Percentiles rank a stretch among this genome's conserved stretches.
Conservation (phyloP, 2,329 filamentous ascomycete species). For the Colletotrichum godetiae region DNA sequence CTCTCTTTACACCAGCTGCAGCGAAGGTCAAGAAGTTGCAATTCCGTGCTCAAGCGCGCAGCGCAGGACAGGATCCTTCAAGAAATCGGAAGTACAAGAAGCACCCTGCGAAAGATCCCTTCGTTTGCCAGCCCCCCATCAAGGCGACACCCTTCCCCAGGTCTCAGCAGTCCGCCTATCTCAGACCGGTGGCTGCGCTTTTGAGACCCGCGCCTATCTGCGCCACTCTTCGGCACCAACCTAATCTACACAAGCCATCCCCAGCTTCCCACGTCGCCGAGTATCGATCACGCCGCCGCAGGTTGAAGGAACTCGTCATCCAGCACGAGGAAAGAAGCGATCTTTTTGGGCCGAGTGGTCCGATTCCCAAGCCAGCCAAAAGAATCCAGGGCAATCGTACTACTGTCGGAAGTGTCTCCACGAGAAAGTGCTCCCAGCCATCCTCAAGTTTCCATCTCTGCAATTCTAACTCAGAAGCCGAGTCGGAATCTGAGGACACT, state of each 20-base stretch:
- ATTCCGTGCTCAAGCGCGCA: not conserved
- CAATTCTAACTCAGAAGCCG: not conserved
- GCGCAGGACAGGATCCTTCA: not conserved
- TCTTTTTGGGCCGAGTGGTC: not conserved
- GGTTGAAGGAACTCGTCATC: not conserved
- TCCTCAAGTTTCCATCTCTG: not conserved
- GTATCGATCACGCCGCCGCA: not conserved
- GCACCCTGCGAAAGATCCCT: not conserved
- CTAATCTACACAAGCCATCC: not conserved
- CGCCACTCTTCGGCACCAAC: not conserved
- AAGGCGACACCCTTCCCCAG: not conserved
- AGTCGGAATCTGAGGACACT: no score
- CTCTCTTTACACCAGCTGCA: not conserved
- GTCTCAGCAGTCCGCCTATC: slow-evolving; percentile 5
- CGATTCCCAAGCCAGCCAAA: not conserved
- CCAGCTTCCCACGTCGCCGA: not conserved
- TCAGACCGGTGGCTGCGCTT: not conserved
- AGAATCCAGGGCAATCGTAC: not conserved
- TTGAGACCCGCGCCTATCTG: not conserved
- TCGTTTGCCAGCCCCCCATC: not conserved
- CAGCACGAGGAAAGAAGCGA: not conserved
- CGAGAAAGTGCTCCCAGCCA: not conserved
- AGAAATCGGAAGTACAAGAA: not conserved
- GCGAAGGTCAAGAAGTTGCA: not conserved
- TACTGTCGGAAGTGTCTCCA: not conserved